Conservation (phyloP, 2,329 filamentous ascomycete genomes). For the Nakataea oryzae region DNA sequence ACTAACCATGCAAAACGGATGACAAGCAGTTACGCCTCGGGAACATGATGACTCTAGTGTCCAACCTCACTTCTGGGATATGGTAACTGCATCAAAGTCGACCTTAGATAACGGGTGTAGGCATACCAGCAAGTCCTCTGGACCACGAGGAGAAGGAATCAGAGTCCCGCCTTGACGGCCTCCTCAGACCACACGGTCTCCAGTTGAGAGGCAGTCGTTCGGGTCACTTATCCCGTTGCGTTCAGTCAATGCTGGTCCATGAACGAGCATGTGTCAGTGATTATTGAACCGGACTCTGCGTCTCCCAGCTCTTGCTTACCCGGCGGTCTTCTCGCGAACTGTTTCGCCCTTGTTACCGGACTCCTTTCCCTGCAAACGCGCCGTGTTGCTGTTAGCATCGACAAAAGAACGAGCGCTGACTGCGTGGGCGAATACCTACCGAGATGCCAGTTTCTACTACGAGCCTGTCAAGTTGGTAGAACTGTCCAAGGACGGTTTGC, state of each 20-base stretch:
- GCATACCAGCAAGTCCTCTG: no score
- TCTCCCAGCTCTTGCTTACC: not conserved
- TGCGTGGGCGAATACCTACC: not conserved
- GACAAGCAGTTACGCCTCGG: no score
- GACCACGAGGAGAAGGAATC: not conserved
- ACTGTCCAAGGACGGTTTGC: conserved; percentile 4
- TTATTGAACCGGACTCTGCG: no score
- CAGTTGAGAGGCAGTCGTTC: no score
- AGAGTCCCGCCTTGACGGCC: not conserved
- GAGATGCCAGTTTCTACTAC: conserved; percentile 4
- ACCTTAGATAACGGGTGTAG: no score
- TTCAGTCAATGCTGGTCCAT: not conserved
- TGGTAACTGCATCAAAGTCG: no score
- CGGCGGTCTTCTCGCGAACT: conserved; percentile 1
- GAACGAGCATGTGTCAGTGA: not conserved
- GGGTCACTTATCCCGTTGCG: not conserved
- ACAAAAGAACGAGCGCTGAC: not conserved
- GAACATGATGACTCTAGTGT: no score
- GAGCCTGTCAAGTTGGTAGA: conserved; percentile 5
- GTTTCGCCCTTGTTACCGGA: not conserved
- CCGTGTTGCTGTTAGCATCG: not conserved
- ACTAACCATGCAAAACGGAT: no score
- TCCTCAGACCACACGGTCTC: not conserved
- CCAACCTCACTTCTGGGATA: no score
- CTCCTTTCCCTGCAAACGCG: conserved; percentile 1